Conservation (phyloP, 179 eudicot genomes). For the Actinidia arguta region DNA sequence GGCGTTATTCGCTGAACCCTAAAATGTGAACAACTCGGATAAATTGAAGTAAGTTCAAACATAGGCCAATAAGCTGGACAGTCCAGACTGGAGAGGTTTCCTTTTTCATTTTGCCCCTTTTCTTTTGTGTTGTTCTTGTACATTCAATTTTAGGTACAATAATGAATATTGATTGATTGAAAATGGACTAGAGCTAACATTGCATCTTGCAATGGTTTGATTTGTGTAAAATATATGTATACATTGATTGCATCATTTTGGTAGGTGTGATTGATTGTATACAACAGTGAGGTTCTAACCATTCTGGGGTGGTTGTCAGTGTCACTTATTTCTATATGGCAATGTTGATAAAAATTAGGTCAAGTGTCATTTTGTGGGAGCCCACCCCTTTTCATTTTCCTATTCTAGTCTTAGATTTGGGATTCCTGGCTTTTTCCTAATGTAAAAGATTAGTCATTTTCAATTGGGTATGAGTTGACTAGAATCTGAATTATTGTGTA, state of each 20-base stretch:
- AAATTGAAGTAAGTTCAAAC: too few species aligned
- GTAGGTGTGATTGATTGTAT: too few species aligned
- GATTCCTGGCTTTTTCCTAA: too few species aligned
- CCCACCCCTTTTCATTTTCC: background rate
- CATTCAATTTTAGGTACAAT: background rate
- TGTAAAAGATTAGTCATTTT: too few species aligned
- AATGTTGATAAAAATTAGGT: background rate
- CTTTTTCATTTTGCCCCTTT: background rate
- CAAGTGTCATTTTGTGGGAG: background rate
- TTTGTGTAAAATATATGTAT: too few species aligned
- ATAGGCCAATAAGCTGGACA: too few species aligned
- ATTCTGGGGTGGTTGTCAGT: background rate
- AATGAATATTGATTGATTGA: conserved; percentile 3
- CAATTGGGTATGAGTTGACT: too few species aligned
- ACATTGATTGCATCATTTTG: too few species aligned
- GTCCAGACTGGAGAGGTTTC: background rate
- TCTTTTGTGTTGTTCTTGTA: background rate
- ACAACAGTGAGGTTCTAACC: background rate
- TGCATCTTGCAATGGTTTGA: background rate
- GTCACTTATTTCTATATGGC: background rate
- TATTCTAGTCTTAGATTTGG: background rate
- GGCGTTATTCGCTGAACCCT: too few species aligned
- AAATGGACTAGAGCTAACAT: background rate
- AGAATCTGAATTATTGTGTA: too few species aligned
- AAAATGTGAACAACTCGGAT: too few species aligned